Evolutionary conservation across 1,284 basidiomycete species (phyloP).

Genomic region (Sanghuangporus baumii): DNA sequence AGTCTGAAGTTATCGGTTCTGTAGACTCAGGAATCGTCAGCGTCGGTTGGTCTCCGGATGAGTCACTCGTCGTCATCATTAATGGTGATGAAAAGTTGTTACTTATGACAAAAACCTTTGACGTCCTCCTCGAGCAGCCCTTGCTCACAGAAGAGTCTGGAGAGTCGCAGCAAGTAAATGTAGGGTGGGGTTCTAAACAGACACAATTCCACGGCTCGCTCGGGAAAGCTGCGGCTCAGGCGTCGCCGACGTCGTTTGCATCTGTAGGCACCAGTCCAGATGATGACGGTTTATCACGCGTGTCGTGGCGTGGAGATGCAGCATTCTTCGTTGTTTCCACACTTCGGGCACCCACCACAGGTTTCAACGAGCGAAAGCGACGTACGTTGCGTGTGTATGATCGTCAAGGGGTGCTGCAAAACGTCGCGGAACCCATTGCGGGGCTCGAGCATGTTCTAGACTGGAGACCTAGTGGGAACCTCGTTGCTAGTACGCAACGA

Average conservation of each 20-base stretch:
- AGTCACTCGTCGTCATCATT: conserved; percentile 49
- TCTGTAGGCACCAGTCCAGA: conserved; percentile 52
- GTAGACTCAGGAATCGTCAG: conserved; percentile 52
- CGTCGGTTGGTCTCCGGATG: conserved; percentile 53
- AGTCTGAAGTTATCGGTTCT: conserved; percentile 45
- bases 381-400: conserved; percentile 78
- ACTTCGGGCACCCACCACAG: conserved; percentile 36
- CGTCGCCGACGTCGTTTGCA: conserved; percentile 34
- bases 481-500: conserved; percentile 80
- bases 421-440: conserved; percentile 79
- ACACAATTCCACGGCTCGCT: conserved; percentile 98
- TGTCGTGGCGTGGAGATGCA: conserved; percentile 94
- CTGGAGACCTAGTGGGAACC: conserved; percentile 87
- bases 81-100: conserved; percentile 72
- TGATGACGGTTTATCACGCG: conserved; percentile 69
- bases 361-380: conserved; percentile 30
- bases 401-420: conserved; percentile 73
- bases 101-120: conserved; percentile 86
- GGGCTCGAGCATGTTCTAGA: conserved; percentile 80
- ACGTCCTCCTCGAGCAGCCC: conserved; percentile 77
- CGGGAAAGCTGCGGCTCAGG: conserved; percentile 81
- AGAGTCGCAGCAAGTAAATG: conserved; percentile 87
- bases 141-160: conserved; percentile 79
- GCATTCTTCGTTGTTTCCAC: conserved; percentile 84
- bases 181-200: conserved; percentile 96